Evolutionary conservation across 805 yeast genomes (phyloP).

Genomic region (Scheffersomyces ergatensis): DNA sequence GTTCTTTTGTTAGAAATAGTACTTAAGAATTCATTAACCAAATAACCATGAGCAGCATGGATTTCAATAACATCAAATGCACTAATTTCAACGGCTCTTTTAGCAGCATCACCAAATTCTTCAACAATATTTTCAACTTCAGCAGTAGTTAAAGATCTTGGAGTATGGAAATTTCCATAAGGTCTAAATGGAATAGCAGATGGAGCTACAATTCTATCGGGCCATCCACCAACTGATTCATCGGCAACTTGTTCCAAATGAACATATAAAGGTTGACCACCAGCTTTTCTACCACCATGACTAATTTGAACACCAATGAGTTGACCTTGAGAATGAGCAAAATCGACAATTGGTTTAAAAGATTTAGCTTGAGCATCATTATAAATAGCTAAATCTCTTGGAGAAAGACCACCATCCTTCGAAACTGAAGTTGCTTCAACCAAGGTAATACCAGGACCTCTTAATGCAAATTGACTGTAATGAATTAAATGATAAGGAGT

Average conservation of each 20-base stretch:
- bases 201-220: constrained; percentile 45
- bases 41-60: constrained; percentile 65
- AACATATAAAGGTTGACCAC: constrained; percentile 26
- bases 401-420: constrained; percentile 41
- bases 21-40: constrained; percentile 48
- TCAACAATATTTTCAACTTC: constrained; percentile 42
- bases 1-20: constrained; percentile 48
- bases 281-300: constrained; percentile 54
- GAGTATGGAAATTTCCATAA: constrained; percentile 23
- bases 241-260: constrained; percentile 28
- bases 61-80: constrained; percentile 66
- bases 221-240: constrained; percentile 39
- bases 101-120: constrained; percentile 45
- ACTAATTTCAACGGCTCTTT: constrained; percentile 45
- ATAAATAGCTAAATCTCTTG: constrained; percentile 51
- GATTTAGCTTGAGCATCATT: constrained; percentile 46
- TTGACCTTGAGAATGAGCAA: constrained; percentile 43
- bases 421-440: constrained; percentile 45
- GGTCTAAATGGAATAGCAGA: constrained; percentile 34
- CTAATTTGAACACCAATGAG: constrained; percentile 52
- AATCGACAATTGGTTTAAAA: constrained; percentile 40
- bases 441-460: constrained; percentile 50
- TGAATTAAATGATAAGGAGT: constrained; percentile 50
- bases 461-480: constrained; percentile 43
- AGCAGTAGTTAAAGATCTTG: constrained; percentile 40